Evolutionary conservation across 2,329 filamentous ascomycete genomes (phyloP).

Genomic region (Leptographium wingfieldii): DNA sequence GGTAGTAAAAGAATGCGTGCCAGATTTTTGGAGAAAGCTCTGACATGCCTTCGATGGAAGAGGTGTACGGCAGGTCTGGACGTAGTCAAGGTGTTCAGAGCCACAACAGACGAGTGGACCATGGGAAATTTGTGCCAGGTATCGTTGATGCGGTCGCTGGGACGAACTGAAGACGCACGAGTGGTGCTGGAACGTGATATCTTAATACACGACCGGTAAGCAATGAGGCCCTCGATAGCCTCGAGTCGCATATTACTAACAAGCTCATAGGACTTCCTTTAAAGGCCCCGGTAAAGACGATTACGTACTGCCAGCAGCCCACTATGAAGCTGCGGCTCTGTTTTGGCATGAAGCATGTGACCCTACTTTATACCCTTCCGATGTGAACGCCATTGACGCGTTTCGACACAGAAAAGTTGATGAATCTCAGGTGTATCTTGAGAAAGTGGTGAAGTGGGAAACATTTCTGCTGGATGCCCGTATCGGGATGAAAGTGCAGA

Average conservation of each 20-base stretch:
- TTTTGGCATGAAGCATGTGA: conserved; percentile 58
- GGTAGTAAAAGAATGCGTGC: conserved; percentile 69
- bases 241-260: conserved; percentile 3
- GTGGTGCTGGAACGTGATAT: conserved; percentile 51
- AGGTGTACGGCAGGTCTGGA: conserved; percentile 40
- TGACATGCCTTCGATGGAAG: conserved; percentile 51
- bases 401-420: conserved; percentile 36
- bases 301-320: conserved; percentile 59
- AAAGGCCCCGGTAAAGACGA: conserved; percentile 53
- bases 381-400: conserved; percentile 16
- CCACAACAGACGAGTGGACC: conserved; percentile 46
- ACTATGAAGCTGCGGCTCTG: conserved; percentile 78
- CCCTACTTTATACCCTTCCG: conserved; percentile 18
- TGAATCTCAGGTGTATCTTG: conserved; percentile 52
- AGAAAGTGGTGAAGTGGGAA: conserved; percentile 59
- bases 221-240: no score
- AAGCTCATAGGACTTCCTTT: conserved; percentile 32
- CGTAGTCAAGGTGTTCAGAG: conserved; percentile 31
- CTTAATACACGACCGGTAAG: conserved; percentile 48
- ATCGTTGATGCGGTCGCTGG: conserved; percentile 51
- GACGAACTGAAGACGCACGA: conserved; percentile 52
- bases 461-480: conserved; percentile 60
- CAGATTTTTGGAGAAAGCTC: conserved; percentile 49
- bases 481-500: conserved; percentile 61
- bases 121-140: conserved; percentile 55